A percentile compares a stretch with the other conserved stretches of the same genome.
phyloP scores from a whole-genome alignment of 1,284 basidiomycete genomes.

The Somion occarium region DNA sequence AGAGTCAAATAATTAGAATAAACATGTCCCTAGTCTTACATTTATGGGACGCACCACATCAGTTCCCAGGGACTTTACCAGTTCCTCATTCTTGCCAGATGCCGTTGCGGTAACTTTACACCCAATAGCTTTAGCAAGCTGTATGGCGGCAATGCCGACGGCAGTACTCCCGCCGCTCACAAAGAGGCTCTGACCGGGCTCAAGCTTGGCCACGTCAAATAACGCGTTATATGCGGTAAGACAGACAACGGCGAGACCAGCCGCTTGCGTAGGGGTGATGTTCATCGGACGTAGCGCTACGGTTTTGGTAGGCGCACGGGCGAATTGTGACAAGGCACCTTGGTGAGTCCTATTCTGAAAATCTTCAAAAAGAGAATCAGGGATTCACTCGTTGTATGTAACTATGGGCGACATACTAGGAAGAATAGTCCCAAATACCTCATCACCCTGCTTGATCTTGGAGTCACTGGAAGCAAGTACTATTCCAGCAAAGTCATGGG shows the following conservation, averaged over 20 bases:
- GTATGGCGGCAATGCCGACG: conserved; percentile 60
- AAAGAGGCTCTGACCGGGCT: conserved; percentile 48
- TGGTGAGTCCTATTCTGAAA: conserved; percentile 29
- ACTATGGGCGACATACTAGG: conserved; percentile 23
- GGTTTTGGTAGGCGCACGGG: conserved; percentile 36
- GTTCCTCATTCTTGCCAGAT: conserved; percentile 44
- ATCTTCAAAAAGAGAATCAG: conserved; percentile 1
- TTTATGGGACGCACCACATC: conserved; percentile 33
- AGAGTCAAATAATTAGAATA: not conserved
- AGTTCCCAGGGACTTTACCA: conserved; percentile 36
- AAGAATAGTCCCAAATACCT: conserved; percentile 53
- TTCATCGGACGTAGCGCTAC: conserved; percentile 42
- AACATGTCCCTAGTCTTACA: conserved; percentile 15
- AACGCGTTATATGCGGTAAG: conserved; percentile 55
- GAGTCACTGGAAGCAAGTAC: conserved; percentile 50
- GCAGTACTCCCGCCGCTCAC: conserved; percentile 63
- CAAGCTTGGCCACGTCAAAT: conserved; percentile 33
- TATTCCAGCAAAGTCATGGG: conserved; percentile 59
- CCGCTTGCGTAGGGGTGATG: conserved; percentile 47
- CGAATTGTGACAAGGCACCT: conserved; percentile 53
- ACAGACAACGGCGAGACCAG: conserved; percentile 51
- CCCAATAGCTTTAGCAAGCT: conserved; percentile 57
- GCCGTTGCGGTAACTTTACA: conserved; percentile 52
- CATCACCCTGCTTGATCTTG: conserved; percentile 48
- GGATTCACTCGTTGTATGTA: not conserved